Evolutionary conservation across 768 basidiomycete genomes (phyloP), one percentile per base, ranked within the genome.

Genomic region (Lactifluus subvellereus): DNA sequence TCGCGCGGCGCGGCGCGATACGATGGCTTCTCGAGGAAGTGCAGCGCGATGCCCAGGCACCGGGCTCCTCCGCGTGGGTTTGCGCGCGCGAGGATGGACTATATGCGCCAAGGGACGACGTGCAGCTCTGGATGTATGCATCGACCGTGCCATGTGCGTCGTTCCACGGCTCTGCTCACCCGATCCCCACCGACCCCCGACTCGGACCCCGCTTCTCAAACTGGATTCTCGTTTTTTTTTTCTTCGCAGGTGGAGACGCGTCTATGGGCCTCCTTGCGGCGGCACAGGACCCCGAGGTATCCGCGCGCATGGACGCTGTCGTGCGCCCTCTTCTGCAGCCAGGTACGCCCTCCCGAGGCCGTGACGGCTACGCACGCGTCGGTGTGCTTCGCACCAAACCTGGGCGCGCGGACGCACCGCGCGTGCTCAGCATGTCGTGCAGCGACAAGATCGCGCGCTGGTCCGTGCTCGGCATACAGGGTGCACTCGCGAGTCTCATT

Each of bases 371-470:
- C 72, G 68, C 82, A 5, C 77, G 86, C 18, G 75, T 84, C 22
- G 89, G 91, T 6, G 86, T 88, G 9, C 75, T 98, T 50, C 89
- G 95, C 37, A 97, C 96, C 0, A 98, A 98, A 71, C 95, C 95
- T 6, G 96, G 94, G 2, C 84, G 95, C 57, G 89, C 91, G 0
- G 95, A 98, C 71, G 88, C 94, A 0, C 86, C 86, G 0, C 85
- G 85, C 0, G 92, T 95, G 1, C 72, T 82, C 0, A 91, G 83
- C 69, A 91, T 97, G 87, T 92, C 94, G 0, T 98, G 95, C 74
- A 92, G 89, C 67, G 95, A 98, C 72, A 98, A 98, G 74, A 87
- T 98, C 47, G 92, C 93, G 0, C 75, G 82, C 5, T 98, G 94
- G 94, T 84, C 80, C 59, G 82, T 88, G 0, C 76, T 93, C 4